phyloP scores from a whole-genome alignment of 306 rosid species.

The Cicer judaicum region DNA sequence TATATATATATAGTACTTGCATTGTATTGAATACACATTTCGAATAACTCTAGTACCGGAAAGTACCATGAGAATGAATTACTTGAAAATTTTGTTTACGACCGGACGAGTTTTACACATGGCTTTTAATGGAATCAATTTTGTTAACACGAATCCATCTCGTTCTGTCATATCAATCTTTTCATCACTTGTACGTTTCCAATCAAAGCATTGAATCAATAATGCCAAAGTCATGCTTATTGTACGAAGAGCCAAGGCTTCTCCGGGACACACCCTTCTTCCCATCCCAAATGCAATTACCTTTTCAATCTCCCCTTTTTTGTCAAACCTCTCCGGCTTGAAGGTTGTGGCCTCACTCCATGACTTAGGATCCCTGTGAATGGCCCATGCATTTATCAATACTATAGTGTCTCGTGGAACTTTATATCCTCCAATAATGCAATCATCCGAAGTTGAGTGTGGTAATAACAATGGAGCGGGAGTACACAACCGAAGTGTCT shows the following conservation, averaged over 20 bases:
- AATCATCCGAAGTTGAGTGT: conserved; percentile 51
- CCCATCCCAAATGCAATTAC: conserved; percentile 43
- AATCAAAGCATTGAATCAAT: conserved; percentile 45
- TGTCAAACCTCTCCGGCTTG: conserved; percentile 46
- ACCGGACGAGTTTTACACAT: conserved; percentile 25
- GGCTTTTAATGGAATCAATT: neutral
- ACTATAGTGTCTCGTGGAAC: conserved; percentile 55
- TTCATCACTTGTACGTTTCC: conserved; percentile 8
- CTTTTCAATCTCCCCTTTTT: conserved; percentile 33
- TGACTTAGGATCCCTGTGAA: conserved; percentile 53
- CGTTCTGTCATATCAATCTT: conserved; percentile 30
- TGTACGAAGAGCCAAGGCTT: conserved; percentile 29
- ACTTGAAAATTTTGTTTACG: neutral
- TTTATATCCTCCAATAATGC: conserved; percentile 45
- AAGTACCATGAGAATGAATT: neutral
- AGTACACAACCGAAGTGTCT: conserved; percentile 52
- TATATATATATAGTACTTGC: too few species aligned
- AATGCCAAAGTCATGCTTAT: conserved; percentile 17
- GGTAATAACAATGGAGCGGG: conserved; percentile 57
- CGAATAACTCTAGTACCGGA: too few species aligned
- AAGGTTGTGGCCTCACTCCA: conserved; percentile 55
- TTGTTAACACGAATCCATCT: conserved; percentile 5
- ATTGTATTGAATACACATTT: too few species aligned
- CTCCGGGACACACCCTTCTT: conserved; percentile 41
- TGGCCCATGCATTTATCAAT: conserved; percentile 62